phyloP scores from a whole-genome alignment of 352 stramenopile genomes.

The Phytopythium kandeliae region DNA sequence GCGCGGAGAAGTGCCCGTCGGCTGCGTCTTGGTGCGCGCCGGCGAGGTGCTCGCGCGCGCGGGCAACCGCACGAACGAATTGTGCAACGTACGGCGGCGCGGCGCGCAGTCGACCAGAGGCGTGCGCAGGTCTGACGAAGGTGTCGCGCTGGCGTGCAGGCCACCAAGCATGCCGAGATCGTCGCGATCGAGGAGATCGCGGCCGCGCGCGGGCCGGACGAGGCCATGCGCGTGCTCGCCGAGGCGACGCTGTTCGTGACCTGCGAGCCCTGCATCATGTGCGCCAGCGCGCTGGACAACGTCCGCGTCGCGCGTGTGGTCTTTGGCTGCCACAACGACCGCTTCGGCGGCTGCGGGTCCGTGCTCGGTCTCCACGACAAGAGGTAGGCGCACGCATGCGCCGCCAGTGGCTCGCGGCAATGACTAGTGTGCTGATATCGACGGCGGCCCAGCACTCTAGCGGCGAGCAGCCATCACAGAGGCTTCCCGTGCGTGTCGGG shows the following conservation, averaged over 20 bases:
- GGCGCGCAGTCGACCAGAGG: background rate
- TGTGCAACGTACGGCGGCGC: constrained; percentile 56
- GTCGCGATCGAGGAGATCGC: constrained; percentile 87
- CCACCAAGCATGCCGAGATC: constrained; percentile 88
- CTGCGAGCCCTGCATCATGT: constrained; percentile 95
- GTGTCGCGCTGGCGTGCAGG: constrained; percentile 22
- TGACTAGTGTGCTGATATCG: background rate
- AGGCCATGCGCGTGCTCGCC: constrained; percentile 38
- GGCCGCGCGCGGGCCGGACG: constrained; percentile 20
- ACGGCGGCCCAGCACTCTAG: constrained; percentile 12
- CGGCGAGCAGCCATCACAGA: constrained; percentile 34
- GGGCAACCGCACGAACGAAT: constrained; percentile 86
- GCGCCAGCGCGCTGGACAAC: constrained; percentile 78
- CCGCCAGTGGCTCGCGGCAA: no score
- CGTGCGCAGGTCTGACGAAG: background rate
- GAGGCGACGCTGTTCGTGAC: constrained; percentile 85
- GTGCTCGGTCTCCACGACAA: constrained; percentile 81
- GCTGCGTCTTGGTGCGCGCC: constrained; percentile 87
- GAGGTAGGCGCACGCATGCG: constrained; percentile 24
- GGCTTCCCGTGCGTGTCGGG: constrained; percentile 64
- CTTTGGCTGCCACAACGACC: constrained; percentile 91
- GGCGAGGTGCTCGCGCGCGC: constrained; percentile 72
- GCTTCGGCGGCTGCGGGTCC: constrained; percentile 91
- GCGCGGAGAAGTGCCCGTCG: constrained; percentile 87
- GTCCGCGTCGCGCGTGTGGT: constrained; percentile 71